phyloP scores from a whole-genome alignment of 495 filamentous ascomycete species.

The Haplographium delicatum region DNA sequence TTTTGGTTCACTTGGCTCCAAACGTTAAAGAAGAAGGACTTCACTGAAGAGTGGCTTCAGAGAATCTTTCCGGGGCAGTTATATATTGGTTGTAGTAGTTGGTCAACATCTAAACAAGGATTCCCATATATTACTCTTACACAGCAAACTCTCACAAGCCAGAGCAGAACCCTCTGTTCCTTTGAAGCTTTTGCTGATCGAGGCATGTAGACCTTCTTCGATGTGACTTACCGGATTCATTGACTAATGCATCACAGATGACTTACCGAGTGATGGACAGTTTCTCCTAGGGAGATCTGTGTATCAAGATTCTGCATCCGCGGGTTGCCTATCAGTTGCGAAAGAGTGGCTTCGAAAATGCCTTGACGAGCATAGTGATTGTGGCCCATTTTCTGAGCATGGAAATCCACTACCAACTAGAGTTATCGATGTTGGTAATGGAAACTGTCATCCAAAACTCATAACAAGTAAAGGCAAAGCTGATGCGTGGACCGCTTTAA shows the following conservation, averaged over 20 bases:
- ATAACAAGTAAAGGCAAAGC: slow-evolving; percentile 14
- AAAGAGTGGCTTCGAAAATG: slow-evolving; percentile 15
- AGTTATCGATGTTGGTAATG: slow-evolving; percentile 22
- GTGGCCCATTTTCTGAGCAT: slow-evolving; percentile 7
- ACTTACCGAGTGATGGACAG: slow-evolving; percentile 14
- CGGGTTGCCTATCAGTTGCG: slow-evolving; percentile 19
- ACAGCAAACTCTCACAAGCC: slow-evolving; percentile 14
- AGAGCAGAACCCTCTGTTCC: slow-evolving; percentile 11
- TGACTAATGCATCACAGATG: slow-evolving; percentile 15
- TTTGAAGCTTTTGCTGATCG: slow-evolving; percentile 26
- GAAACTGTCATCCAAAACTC: slow-evolving; percentile 16
- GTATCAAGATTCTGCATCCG: slow-evolving; percentile 18
- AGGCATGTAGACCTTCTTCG: slow-evolving; percentile 7
- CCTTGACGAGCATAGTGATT: slow-evolving; percentile 20
- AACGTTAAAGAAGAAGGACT: slow-evolving; percentile 16
- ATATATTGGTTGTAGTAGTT: slow-evolving; percentile 19
- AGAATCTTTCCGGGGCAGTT: slow-evolving; percentile 14
- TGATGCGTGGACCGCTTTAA: slow-evolving; percentile 22
- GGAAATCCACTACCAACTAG: slow-evolving; percentile 20
- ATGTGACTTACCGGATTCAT: not conserved
- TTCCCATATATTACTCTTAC: slow-evolving; percentile 22
- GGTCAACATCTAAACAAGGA: slow-evolving; percentile 20
- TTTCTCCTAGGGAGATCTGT: slow-evolving; percentile 20
- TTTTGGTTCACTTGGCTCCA: slow-evolving; percentile 23
- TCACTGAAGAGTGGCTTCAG: slow-evolving; percentile 14